A percentile compares a stretch with the other conserved stretches of the same genome.
Conservation (phyloP, 176 grass and related monocot species). For the Zoysia pacifica region DNA sequence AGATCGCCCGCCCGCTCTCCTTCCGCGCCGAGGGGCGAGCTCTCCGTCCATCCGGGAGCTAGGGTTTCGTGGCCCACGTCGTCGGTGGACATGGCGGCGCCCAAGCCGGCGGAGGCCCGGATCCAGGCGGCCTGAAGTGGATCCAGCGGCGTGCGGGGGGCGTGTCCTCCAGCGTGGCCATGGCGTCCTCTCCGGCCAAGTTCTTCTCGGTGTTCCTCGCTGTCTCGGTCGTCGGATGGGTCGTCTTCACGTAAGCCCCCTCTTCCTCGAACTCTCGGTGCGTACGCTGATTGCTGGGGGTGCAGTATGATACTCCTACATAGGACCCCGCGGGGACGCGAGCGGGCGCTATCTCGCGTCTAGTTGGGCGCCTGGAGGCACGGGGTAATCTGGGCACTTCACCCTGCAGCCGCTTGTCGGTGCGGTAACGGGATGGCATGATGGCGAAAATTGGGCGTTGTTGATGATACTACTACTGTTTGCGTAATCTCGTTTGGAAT, state of each 20-base stretch:
- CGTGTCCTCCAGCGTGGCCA: constrained; percentile 16
- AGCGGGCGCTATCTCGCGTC: neutral
- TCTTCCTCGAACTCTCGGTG: neutral
- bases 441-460: constrained; percentile 3
- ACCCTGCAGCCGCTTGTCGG: neutral
- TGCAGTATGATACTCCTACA: neutral
- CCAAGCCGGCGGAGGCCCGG: constrained; percentile 26
- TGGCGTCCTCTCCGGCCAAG: constrained; percentile 99
- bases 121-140: constrained; percentile 55
- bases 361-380: neutral
- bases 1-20: constrained; percentile 28
- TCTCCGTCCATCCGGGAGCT: neutral
- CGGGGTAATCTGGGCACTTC: constrained; percentile 9
- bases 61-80: constrained; percentile 42
- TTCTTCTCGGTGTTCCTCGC: constrained; percentile 89
- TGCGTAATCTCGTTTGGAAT: neutral
- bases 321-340: constrained; percentile 7
- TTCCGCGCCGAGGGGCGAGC: constrained; percentile 9
- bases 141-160: constrained; percentile 8
- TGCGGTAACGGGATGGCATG: neutral
- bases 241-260: constrained; percentile 81
- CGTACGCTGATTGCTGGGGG: neutral
- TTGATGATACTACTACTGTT: neutral
- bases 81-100: constrained; percentile 22
- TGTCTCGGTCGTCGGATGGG: constrained; percentile 85